These are phyloP conservation scores for Talaromyces adpressus DNA, from an alignment of 495 filamentous ascomycete species.

Conservation along the genomic window DNA sequence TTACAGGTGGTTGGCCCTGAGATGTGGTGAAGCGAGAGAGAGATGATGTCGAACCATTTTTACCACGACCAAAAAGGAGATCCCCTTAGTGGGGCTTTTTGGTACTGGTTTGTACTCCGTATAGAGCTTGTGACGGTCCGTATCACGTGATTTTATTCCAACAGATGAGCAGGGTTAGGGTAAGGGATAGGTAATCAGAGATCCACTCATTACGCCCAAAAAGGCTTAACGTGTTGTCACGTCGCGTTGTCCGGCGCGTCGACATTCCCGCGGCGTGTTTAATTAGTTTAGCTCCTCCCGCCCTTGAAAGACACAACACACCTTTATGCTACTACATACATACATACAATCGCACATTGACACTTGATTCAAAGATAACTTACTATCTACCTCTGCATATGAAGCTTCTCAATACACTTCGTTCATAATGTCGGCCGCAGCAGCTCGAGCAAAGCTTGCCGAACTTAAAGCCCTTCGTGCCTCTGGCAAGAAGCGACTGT, in stretches of 20 bases:
- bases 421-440: constrained; percentile 23
- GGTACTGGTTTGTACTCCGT: no score
- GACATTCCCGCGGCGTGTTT: constrained; percentile 7
- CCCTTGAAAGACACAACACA: constrained; percentile 1
- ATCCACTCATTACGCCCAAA: neutral
- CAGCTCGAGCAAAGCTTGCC: constrained; percentile 46
- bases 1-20: no score
- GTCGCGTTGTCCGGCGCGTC: constrained; percentile 8
- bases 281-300: neutral
- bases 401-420: constrained; percentile 8
- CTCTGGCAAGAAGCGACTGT: constrained; percentile 82
- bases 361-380: neutral
- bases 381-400: constrained; percentile 6
- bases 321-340: neutral
- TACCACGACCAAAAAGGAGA: no score
- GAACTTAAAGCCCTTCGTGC: constrained; percentile 80
- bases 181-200: neutral
- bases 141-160: no score
- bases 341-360: neutral
- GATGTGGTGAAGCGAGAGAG: neutral
- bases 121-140: no score
- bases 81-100: no score
- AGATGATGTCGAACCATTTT: no score
- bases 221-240: constrained; percentile 2
- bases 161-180: neutral